Conservation (phyloP, 164 flowering plant species). For the Brasenia schreberi region DNA sequence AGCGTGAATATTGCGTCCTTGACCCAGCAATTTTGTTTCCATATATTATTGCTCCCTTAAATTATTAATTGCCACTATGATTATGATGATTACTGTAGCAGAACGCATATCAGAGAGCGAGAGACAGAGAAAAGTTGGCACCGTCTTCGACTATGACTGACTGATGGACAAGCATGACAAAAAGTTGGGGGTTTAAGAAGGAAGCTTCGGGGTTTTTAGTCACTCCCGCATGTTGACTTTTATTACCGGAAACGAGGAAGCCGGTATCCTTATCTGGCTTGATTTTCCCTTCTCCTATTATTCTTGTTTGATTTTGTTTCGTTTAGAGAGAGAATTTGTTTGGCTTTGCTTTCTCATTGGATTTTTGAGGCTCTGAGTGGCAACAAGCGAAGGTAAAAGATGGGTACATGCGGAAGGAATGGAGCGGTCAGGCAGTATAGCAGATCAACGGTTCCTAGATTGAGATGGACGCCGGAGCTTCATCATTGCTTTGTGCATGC, state of each 20-base stretch:
- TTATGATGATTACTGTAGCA: neutral
- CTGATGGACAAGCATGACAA: neutral
- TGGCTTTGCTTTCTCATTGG: neutral
- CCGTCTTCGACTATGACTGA: neutral
- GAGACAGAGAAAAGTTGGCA: neutral
- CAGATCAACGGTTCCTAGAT: constrained; percentile 68
- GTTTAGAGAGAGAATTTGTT: neutral
- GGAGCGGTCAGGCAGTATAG: constrained; percentile 64
- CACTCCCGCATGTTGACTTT: neutral
- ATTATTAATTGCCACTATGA: neutral
- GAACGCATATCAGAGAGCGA: neutral
- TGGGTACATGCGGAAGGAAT: constrained; percentile 60
- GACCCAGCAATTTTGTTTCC: neutral
- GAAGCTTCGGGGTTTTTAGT: neutral
- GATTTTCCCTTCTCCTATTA: neutral
- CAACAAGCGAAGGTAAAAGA: constrained; percentile 6
- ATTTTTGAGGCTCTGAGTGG: neutral
- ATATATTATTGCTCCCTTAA: neutral
- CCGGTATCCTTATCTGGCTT: neutral
- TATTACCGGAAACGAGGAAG: neutral
- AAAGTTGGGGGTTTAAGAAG: neutral
- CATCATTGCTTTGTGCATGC: constrained; percentile 76
- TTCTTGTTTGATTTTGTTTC: neutral
- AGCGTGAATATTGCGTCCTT: neutral
- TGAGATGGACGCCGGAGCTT: constrained; percentile 90